phyloP scores from a whole-genome alignment of 2,329 filamentous ascomycete species.

The Colletotrichum echinochloae region DNA sequence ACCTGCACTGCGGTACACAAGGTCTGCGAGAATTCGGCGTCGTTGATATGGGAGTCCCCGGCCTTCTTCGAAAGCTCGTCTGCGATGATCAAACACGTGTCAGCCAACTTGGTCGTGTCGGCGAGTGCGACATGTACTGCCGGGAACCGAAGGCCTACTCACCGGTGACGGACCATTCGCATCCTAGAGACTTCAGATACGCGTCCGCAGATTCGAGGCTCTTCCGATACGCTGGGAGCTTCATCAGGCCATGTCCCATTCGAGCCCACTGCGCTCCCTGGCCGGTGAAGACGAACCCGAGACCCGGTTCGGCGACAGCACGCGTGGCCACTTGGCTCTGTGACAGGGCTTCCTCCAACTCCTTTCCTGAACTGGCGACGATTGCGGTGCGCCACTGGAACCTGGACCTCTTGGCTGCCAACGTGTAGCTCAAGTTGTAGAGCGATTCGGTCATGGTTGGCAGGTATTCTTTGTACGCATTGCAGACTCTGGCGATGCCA shows the following conservation, averaged over 20 bases:
- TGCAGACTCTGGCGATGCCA: constrained; percentile 51
- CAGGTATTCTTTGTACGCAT: constrained; percentile 45
- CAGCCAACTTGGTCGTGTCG: constrained; percentile 6
- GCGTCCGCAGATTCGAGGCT: constrained; percentile 51
- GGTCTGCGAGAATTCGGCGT: constrained; percentile 48
- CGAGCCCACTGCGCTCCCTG: constrained; percentile 46
- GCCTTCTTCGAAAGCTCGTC: constrained; percentile 41
- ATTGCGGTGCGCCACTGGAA: constrained; percentile 16
- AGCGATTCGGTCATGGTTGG: constrained; percentile 16
- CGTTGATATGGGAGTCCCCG: constrained; percentile 8
- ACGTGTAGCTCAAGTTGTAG: constrained; percentile 33
- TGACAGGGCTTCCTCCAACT: not conserved
- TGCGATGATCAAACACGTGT: constrained; percentile 50
- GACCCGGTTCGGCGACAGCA: constrained; percentile 2
- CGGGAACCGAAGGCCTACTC: constrained; percentile 24
- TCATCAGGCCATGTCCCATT: constrained; percentile 41
- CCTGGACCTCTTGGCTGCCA: not conserved
- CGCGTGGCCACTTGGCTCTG: constrained; percentile 4
- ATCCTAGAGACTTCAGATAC: constrained; percentile 49
- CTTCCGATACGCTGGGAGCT: constrained; percentile 54
- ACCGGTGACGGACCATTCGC: constrained; percentile 50
- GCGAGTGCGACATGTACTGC: too few species aligned
- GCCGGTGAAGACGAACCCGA: constrained; percentile 49
- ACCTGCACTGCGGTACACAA: constrained; percentile 58
- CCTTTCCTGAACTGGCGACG: constrained; percentile 5